Conservation (phyloP, 176 grass and related monocot genomes). For the Poa pratensis region DNA sequence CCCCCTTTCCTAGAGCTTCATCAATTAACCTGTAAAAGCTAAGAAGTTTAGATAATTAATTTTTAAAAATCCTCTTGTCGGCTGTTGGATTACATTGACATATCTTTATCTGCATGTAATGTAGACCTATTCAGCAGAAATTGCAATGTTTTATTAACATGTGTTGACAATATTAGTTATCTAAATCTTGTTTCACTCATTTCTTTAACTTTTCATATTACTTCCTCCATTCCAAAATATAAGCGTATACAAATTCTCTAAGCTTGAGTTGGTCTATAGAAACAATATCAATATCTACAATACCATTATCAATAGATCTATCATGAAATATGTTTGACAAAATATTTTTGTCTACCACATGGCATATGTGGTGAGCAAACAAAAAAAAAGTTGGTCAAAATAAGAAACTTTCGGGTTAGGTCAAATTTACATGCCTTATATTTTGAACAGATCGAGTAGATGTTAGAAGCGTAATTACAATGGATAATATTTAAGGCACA, state of each 20-base stretch:
- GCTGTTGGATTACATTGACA: neutral
- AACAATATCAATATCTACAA: too few relatives aligned
- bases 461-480: neutral
- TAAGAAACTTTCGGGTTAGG: too few relatives aligned
- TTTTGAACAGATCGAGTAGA: neutral
- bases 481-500: neutral
- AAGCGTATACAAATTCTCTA: too few relatives aligned
- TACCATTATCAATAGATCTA: too few relatives aligned
- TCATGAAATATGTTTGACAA: too few relatives aligned
- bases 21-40: constrained; percentile 76
- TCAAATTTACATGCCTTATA: too few relatives aligned
- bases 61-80: neutral
- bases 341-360: too few relatives aligned
- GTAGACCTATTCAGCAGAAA: neutral
- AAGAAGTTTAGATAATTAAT: constrained; percentile 30
- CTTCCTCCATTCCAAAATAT: neutral
- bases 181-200: neutral
- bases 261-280: too few relatives aligned
- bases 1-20: constrained; percentile 80
- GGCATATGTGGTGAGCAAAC: too few relatives aligned
- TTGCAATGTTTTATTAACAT: neutral
- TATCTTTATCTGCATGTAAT: neutral
- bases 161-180: neutral
- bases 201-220: neutral
- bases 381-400: too few relatives aligned